Percentiles rank a stretch among this genome's conserved stretches.
phyloP scores from a whole-genome alignment of 495 filamentous ascomycete species.

The Podospora australis region DNA sequence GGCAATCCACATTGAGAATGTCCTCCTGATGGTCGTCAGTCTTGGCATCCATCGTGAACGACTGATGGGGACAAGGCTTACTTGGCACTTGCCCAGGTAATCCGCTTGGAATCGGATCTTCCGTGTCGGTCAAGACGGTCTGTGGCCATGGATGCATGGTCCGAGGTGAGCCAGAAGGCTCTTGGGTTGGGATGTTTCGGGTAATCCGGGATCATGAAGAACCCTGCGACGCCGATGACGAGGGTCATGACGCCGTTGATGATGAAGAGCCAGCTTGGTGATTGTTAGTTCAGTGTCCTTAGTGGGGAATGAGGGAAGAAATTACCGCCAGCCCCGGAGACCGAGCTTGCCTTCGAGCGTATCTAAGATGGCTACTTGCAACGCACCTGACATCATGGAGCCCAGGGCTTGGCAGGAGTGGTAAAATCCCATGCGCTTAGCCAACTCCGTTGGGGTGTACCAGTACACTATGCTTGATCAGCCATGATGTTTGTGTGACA shows the following conservation, averaged over 20 bases:
- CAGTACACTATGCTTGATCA: constrained; percentile 22
- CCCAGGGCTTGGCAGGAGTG: constrained; percentile 35
- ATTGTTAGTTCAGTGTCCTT: neutral
- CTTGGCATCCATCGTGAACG: neutral
- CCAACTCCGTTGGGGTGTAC: constrained; percentile 33
- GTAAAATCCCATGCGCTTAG: constrained; percentile 40
- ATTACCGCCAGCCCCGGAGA: constrained; percentile 45
- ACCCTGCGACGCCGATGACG: constrained; percentile 40
- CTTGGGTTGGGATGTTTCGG: constrained; percentile 35
- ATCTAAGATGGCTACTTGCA: constrained; percentile 49
- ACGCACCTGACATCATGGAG: constrained; percentile 36
- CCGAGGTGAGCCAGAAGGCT: constrained; percentile 30
- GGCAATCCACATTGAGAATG: constrained; percentile 28
- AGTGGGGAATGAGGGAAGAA: neutral
- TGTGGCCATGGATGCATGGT: constrained; percentile 23
- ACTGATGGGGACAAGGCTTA: constrained; percentile 3
- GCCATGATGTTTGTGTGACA: neutral
- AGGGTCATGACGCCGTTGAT: constrained; percentile 45
- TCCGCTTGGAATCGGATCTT: constrained; percentile 29
- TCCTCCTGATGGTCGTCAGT: constrained; percentile 21
- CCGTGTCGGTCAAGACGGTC: constrained; percentile 28
- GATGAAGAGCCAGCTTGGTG: constrained; percentile 47
- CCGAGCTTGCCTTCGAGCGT: constrained; percentile 43
- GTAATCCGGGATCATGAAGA: constrained; percentile 46
- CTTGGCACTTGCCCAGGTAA: constrained; percentile 32